Percentiles rank a stretch among this genome's conserved stretches.
These are phyloP conservation scores for Heracleum sosnowskyi DNA, from an alignment of 129 eudicot species.

Conservation along the genomic window DNA sequence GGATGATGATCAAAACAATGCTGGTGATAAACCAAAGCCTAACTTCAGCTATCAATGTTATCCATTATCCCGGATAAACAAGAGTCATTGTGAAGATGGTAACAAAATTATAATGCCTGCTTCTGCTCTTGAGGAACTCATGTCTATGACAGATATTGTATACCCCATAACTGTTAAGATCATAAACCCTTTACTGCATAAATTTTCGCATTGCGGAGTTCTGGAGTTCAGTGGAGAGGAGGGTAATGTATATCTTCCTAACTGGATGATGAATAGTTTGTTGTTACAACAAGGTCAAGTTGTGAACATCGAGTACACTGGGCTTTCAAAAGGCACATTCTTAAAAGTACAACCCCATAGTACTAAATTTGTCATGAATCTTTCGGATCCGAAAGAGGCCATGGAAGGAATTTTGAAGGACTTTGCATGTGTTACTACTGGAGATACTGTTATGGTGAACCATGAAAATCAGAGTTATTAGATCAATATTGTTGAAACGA, in stretches of 20 bases:
- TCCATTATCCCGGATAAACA: background rate
- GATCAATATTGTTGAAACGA: constrained; percentile 16
- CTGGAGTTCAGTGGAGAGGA: constrained; percentile 17
- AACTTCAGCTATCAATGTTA: background rate
- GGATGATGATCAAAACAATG: too few species aligned
- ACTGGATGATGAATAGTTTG: constrained; percentile 23
- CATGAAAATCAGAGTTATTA: background rate
- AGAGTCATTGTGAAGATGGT: constrained; percentile 9
- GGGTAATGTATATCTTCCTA: constrained; percentile 11
- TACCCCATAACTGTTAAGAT: constrained; percentile 9
- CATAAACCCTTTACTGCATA: background rate
- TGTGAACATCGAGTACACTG: background rate
- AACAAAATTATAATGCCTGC: constrained; percentile 22
- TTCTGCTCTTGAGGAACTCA: constrained; percentile 13
- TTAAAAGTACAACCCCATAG: constrained; percentile 34
- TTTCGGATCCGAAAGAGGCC: constrained; percentile 4
- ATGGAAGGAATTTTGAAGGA: constrained; percentile 5
- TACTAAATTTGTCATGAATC: constrained; percentile 7
- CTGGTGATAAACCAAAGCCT: too few species aligned
- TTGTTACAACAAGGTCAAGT: background rate
- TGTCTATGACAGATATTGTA: background rate
- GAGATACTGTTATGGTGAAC: constrained; percentile 23
- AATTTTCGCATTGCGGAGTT: constrained; percentile 20
- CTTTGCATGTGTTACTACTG: constrained; percentile 16
- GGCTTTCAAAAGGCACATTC: constrained; percentile 18